A percentile compares a stretch with the other conserved stretches of the same genome.
These are phyloP conservation scores for Blastocystis sp. DNA, from an alignment of 352 stramenopile genomes.

Conservation along the genomic window DNA sequence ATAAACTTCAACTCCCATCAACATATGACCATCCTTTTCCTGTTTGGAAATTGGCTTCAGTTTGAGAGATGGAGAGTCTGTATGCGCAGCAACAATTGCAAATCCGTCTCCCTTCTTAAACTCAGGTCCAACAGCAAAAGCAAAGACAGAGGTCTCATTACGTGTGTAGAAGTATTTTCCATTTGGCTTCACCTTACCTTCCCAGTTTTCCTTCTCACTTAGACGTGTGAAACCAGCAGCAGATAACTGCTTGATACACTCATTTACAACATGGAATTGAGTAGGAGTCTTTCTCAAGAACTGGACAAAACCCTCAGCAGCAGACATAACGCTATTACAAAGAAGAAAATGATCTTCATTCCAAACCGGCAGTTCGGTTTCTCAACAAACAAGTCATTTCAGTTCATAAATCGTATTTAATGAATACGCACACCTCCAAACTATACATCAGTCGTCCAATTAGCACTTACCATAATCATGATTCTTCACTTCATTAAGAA, in stretches of 20 bases:
- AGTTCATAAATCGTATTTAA: not conserved
- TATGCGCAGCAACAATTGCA: constrained; percentile 93
- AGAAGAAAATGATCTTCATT: not conserved
- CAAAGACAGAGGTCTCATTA: constrained; percentile 88
- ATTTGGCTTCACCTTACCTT: constrained; percentile 73
- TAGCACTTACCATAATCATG: not conserved
- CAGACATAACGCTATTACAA: constrained; percentile 11
- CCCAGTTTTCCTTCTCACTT: constrained; percentile 59
- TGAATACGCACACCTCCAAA: not conserved
- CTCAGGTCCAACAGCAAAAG: constrained; percentile 88
- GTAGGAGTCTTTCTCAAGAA: constrained; percentile 63
- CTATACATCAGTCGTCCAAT: not conserved
- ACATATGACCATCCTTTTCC: constrained; percentile 79
- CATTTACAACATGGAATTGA: constrained; percentile 62
- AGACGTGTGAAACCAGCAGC: constrained; percentile 55
- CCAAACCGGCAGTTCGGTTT: constrained; percentile 3
- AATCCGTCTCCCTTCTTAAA: constrained; percentile 87
- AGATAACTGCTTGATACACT: constrained; percentile 18
- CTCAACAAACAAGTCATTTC: not conserved
- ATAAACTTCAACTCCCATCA: constrained; percentile 80
- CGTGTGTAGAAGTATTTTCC: constrained; percentile 95
- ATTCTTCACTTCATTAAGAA: not conserved
- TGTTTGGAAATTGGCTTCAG: constrained; percentile 89
- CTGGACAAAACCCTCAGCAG: constrained; percentile 53
- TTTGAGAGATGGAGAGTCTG: constrained; percentile 89